Evolutionary conservation across 352 stramenopile species (phyloP), one percentile per base, ranked within the genome.

Genomic region (Phytopythium cucurbitacearum): DNA sequence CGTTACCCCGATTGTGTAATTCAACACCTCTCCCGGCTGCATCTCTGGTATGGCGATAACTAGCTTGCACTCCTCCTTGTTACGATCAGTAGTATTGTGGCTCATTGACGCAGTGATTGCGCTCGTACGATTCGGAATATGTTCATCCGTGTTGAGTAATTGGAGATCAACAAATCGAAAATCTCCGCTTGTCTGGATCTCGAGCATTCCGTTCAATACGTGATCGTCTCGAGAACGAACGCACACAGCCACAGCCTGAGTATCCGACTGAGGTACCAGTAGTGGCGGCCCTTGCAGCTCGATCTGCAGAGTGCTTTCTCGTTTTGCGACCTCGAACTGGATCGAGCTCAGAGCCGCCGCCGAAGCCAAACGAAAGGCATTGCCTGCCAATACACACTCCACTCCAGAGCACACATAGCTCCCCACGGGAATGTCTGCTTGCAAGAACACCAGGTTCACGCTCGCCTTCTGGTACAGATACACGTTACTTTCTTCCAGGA

Each of bases 401-500:
- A 89, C 62, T 6, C 65, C 52, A 16, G 62, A 70, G 53, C 80
- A 91, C 5, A 60, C 62, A 53, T 89, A 91, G 3, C 40, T 37
- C 2, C 80, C 77, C 16, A 84, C 61, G 2, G 62, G 62, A 16
- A 91, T 58, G 28, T 64, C 60, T 4, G 59, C 65, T 32, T 84
- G 68, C 7, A 74, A 43, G 39, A 85, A 87, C 21, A 79, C 66
- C 7, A 87, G 48, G 37, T 72, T 76, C 0, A 79, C 66, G 6
- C 64, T 74, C 16, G 69, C 76, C 28, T 80, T 76, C 35, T 88
- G 76, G 45, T 85, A 69, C 13, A 89, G 43, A 47, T 81, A 78
- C 39, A 89, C 73, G 39, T 85, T 74, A 10, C 43, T 73, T 40
- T 87, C 71, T 41, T 80, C 73, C 4, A 87, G 37, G 5, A 77